These are phyloP conservation scores for Phascolomyces articulosus DNA, from an alignment of 371 early-diverging fungal species.

Conservation along the genomic window DNA sequence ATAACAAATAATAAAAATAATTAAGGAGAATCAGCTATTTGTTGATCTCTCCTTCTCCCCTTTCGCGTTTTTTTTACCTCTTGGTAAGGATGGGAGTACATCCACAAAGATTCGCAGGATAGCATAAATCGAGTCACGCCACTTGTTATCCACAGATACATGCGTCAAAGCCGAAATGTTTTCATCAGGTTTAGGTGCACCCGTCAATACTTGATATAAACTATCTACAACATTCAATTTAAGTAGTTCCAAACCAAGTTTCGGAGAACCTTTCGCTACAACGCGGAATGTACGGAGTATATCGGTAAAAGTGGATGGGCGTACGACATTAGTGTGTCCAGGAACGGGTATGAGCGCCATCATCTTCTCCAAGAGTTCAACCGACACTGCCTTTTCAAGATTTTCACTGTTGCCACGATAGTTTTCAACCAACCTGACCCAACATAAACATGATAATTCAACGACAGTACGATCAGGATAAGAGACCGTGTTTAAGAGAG, in stretches of 20 bases:
- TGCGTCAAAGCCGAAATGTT: slow-evolving; percentile 11
- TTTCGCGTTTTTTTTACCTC: slow-evolving; percentile 27
- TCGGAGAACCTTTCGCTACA: slow-evolving; percentile 65
- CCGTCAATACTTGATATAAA: slow-evolving; percentile 64
- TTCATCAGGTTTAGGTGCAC: slow-evolving; percentile 19
- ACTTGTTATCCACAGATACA: slow-evolving; percentile 40
- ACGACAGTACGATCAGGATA: slow-evolving; percentile 77
- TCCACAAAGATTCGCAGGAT: slow-evolving; percentile 53
- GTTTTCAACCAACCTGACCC: slow-evolving; percentile 68
- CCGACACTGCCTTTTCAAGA: slow-evolving; percentile 56
- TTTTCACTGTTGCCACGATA: slow-evolving; percentile 56
- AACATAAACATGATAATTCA: slow-evolving; percentile 69
- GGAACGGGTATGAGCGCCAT: slow-evolving; percentile 45
- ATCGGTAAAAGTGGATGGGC: slow-evolving; percentile 59
- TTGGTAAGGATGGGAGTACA: slow-evolving; percentile 71
- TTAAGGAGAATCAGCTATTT: not conserved
- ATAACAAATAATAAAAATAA: not conserved
- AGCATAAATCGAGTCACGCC: slow-evolving; percentile 41
- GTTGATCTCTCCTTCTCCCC: too few species aligned
- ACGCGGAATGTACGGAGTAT: slow-evolving; percentile 65
- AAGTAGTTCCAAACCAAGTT: slow-evolving; percentile 56
- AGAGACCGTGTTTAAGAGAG: slow-evolving; percentile 66
- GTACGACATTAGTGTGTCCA: slow-evolving; percentile 42
- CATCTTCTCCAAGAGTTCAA: slow-evolving; percentile 47
- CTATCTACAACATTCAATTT: slow-evolving; percentile 59